These are phyloP conservation scores for Evansstolkia leycettana DNA, from an alignment of 495 filamentous ascomycete species.

Conservation along the genomic window DNA sequence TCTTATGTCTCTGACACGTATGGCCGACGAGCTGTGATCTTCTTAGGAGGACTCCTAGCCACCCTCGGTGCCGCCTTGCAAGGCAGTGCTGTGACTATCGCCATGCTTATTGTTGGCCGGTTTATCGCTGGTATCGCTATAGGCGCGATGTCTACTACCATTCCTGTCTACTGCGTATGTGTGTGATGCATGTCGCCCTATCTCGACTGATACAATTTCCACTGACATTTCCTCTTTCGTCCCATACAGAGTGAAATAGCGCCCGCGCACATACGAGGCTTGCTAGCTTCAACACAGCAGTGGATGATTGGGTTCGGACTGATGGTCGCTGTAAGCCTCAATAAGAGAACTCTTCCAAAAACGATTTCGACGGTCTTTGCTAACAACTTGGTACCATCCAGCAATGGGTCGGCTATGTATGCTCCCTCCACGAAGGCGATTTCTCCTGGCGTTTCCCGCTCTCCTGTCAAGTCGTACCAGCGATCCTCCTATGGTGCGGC, in stretches of 20 bases:
- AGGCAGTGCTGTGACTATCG: conserved; percentile 34
- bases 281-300: conserved; percentile 19
- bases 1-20: conserved; percentile 31
- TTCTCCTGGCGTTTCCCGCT: conserved; percentile 47
- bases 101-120: conserved; percentile 42
- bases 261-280: conserved; percentile 12
- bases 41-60: conserved; percentile 34
- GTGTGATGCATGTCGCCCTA: too few species aligned
- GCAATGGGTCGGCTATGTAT: conserved; percentile 43
- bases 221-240: too few species aligned
- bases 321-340: conserved; percentile 29
- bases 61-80: conserved; percentile 36
- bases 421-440: conserved; percentile 30
- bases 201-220: too few species aligned
- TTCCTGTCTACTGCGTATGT: conserved; percentile 37
- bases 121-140: conserved; percentile 37
- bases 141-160: conserved; percentile 37
- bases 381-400: too few species aligned
- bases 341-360: too few species aligned
- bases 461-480: conserved; percentile 38
- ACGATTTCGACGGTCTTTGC: too few species aligned
- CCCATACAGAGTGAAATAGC: conserved; percentile 22
- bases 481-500: conserved; percentile 33
- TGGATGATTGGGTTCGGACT: conserved; percentile 38
- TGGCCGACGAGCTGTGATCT: conserved; percentile 34